Base-by-base conservation (phyloP, 208 protist species). In the Leishmania major region DNA sequence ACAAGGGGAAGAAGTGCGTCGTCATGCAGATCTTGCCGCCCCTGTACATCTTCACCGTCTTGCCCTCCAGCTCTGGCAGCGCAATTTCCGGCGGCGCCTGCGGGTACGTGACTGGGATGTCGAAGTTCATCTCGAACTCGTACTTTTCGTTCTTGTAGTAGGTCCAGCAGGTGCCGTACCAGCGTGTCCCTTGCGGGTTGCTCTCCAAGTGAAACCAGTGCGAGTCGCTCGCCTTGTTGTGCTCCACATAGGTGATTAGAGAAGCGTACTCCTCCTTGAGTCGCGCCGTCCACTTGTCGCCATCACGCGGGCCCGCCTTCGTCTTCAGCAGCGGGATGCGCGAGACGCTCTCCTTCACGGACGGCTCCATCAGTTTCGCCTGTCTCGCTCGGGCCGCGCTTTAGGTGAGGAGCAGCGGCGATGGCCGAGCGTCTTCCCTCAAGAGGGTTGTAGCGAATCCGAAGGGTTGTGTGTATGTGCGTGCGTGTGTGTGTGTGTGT, bases 31-130 rank as follows among this genome's bases (percentile, higher is more conserved):
- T 99, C 82, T 99, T 99, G 51, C 99, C 99, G 19, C 98, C 99
- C 53, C 98, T 91, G 88, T 99, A 99, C 99, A 99, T 99, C 90
- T 99, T 99, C 64, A 98, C 96, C 11, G 99, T 99, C 89, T 99
- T 99, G 28, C 97, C 97, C 37, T 99, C 99, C 57, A 99, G 86
- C 89, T 99, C 98, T 31, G 98, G 98, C 55, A 99, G 88, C 19
- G 90, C 94, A 31, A 99, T 90, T 81, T 99, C 99, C n/a, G 98
- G 97, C 11, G 98, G 85, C 17, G 96, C 98, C 67, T 92, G 91
- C 47, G 99, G 99, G 84, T 99, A 99, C 45, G 98, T 98, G 8
- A 99, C 98, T 25, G 99, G 98, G 59, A 99, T 96, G 70, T 99
- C 98, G 89, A 99, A 99, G 88, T 99, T 93, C 75, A 99, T 85